phyloP scores from a whole-genome alignment of 2,329 filamentous ascomycete species.

The Monosporascus cannonballus region DNA sequence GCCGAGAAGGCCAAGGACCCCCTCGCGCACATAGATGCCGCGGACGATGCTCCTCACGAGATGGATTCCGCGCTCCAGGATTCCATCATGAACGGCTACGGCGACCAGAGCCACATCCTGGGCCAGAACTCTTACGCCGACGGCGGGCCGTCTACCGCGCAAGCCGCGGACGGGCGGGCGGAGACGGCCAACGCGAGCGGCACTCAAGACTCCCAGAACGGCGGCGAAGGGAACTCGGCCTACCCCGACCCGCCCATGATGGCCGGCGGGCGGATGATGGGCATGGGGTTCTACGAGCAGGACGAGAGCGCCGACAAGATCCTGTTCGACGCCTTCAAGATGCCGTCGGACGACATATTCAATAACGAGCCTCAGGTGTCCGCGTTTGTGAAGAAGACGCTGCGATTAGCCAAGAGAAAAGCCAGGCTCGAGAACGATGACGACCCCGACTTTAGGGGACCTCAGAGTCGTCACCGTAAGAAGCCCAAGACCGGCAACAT shows the following conservation, averaged over 20 bases:
- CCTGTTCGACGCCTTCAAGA: constrained; percentile 53
- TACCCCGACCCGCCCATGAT: constrained; percentile 39
- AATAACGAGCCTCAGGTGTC: constrained; percentile 40
- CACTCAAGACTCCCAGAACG: constrained; percentile 10
- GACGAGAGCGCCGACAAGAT: constrained; percentile 52
- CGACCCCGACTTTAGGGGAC: constrained; percentile 46
- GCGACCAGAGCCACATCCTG: constrained; percentile 29
- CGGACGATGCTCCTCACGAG: constrained; percentile 21
- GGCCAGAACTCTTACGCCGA: constrained; percentile 14
- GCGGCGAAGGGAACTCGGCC: constrained; percentile 18
- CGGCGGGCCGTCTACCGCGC: constrained; percentile 8
- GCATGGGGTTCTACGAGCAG: constrained; percentile 56
- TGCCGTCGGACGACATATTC: constrained; percentile 40
- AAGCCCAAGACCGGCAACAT: constrained; percentile 32
- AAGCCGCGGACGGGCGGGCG: constrained; percentile 8
- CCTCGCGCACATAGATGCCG: constrained; percentile 17
- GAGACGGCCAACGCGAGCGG: constrained; percentile 21
- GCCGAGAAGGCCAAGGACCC: constrained; percentile 49
- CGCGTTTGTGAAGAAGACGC: constrained; percentile 49
- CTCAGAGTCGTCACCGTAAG: constrained; percentile 36
- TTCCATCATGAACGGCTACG: constrained; percentile 26
- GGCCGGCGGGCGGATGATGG: constrained; percentile 44
- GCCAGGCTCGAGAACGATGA: constrained; percentile 47
- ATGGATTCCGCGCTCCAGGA: constrained; percentile 24
- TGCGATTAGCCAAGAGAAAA: constrained; percentile 47